Base-by-base conservation (phyloP, 441 rosid genomes). In the Rhodomyrtus psidioides region DNA sequence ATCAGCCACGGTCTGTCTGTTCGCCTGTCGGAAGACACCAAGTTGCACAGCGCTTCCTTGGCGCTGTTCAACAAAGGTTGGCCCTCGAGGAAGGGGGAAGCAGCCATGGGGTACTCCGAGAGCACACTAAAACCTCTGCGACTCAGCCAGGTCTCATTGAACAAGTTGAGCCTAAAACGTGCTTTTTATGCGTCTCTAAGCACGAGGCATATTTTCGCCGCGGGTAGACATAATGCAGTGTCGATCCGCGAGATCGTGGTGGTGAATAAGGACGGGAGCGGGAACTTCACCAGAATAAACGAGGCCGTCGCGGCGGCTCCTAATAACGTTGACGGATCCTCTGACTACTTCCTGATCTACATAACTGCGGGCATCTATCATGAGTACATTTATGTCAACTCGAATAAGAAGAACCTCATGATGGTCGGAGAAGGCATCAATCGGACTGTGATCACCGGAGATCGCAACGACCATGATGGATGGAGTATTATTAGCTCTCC, bases 341-440 rank as follows among this genome's bases (percentile, higher is more conserved):
- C 92, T 82, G 98, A 96, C 21, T 95, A 95, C 87, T 94, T 91
- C 82, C 89, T 94, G 14, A 93, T 96, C 30, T 96, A 95, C 55
- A 97, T 89, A 4, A 88, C 91, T 81, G 89, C 91, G 84, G 98
- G 93, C 7, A 53, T 84, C 60, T 96, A 95, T 53, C 88, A 93
- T n/a, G 97, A 96, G 86, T 94, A 93, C 30, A 86, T 91, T 6
- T 55, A 86, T 14, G 89, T 96, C 34, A 89, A 93, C 0, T 86
- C 86, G 23, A 39, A 91, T 53, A 92, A 95, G 90, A 93, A 88
- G 88, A 89, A 93, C 84, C 34, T 96, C 16, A 17, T 95, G 93
- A 91, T 96, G 19, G 75, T 94, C 3, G 98, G 98, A 51, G 97
- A 93, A 58, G 98, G 97, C 14, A 93, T 93, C 55, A 92, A 94